Conservation (phyloP, 2,329 filamentous ascomycete genomes). For the Fonsecaea pugnacius region DNA sequence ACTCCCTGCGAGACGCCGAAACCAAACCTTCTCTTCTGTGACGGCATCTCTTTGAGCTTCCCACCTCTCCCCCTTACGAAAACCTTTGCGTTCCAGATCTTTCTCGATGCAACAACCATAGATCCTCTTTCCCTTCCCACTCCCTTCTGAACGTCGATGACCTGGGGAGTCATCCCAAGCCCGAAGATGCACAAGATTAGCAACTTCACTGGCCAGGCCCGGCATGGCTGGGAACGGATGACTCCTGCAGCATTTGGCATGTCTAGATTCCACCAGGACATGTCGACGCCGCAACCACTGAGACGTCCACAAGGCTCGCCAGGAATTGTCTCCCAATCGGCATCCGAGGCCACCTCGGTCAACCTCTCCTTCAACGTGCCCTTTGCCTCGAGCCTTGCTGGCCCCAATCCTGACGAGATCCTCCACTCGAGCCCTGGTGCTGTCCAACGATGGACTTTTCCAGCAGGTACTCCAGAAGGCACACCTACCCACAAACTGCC, state of each 20-base stretch:
- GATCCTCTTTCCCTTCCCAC: constrained; percentile 22
- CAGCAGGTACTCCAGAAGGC: constrained; percentile 81
- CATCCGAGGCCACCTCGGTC: constrained; percentile 75
- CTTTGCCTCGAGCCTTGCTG: constrained; percentile 87
- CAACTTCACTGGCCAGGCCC: constrained; percentile 68
- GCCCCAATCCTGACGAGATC: constrained; percentile 92
- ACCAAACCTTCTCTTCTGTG: neutral
- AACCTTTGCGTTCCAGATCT: constrained; percentile 5
- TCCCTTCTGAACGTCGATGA: constrained; percentile 36
- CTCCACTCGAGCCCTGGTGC: constrained; percentile 88
- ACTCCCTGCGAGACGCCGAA: constrained; percentile 3
- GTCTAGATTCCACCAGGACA: constrained; percentile 63
- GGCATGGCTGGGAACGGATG: constrained; percentile 71
- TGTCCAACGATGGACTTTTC: constrained; percentile 89
- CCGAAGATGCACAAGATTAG: constrained; percentile 68
- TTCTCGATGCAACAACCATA: constrained; percentile 35
- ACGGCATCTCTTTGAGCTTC: constrained; percentile 9
- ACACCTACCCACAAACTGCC: constrained; percentile 86
- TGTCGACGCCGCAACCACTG: constrained; percentile 55
- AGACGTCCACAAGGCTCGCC: constrained; percentile 58
- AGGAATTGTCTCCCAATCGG: constrained; percentile 67
- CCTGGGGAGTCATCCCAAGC: constrained; percentile 35
- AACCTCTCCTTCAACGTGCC: constrained; percentile 97
- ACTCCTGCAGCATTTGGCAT: constrained; percentile 67
- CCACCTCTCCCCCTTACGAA: neutral